Evolutionary conservation across 352 stramenopile genomes (phyloP).

Genomic region (Phytophthora multivora): DNA sequence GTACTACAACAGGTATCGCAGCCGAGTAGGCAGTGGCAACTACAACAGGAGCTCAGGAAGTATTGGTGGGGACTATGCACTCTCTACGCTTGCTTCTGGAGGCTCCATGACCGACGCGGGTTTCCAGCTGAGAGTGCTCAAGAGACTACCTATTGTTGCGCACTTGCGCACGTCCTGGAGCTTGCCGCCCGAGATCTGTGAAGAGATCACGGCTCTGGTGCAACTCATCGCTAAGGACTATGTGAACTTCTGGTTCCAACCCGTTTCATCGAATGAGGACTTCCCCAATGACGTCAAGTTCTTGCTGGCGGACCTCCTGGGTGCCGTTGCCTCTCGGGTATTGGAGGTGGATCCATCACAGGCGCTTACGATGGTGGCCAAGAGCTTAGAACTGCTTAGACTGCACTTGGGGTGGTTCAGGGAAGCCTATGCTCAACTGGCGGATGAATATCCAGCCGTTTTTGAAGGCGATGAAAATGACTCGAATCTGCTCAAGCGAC

Average conservation of each 20-base stretch:
- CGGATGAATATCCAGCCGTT: constrained; percentile 57
- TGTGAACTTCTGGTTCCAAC: constrained; percentile 67
- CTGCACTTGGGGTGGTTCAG: constrained; percentile 83
- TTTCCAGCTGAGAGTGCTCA: constrained; percentile 61
- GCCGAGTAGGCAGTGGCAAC: constrained; percentile 23
- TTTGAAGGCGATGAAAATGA: constrained; percentile 67
- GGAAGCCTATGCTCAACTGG: constrained; percentile 70
- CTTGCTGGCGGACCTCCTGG: constrained; percentile 65
- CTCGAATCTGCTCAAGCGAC: constrained; percentile 50
- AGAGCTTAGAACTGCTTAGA: constrained; percentile 65
- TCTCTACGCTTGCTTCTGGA: background rate
- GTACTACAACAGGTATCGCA: constrained; percentile 61
- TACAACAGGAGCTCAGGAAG: constrained; percentile 12
- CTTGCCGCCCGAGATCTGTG: constrained; percentile 58
- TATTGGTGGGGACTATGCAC: constrained; percentile 5
- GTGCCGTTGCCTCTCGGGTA: constrained; percentile 56
- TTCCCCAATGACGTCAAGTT: constrained; percentile 73
- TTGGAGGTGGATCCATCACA: constrained; percentile 74
- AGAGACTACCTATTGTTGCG: constrained; percentile 61
- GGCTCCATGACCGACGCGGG: constrained; percentile 41
- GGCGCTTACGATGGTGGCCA: constrained; percentile 65
- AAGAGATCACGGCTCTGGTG: constrained; percentile 64
- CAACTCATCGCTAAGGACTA: constrained; percentile 63
- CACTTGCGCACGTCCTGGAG: constrained; percentile 66
- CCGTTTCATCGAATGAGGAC: constrained; percentile 67